Evolutionary conservation across 495 filamentous ascomycete species (phyloP).

Genomic region (Penicillium ochrochloron): DNA sequence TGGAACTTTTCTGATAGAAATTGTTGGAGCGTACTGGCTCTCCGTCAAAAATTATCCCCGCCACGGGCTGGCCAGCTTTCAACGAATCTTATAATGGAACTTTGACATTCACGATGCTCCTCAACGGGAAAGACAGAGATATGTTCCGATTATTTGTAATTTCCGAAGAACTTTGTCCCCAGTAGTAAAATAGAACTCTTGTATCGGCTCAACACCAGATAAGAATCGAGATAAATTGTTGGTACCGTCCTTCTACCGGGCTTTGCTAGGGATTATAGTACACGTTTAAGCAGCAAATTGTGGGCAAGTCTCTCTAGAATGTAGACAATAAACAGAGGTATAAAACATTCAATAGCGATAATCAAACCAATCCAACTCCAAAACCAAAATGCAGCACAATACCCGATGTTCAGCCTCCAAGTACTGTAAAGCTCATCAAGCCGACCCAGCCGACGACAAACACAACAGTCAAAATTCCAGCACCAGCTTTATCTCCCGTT

Average conservation of each 20-base stretch:
- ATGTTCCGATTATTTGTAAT: neutral
- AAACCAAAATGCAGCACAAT: neutral
- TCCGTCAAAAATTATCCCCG: no score
- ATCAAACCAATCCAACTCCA: neutral
- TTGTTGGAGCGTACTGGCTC: no score
- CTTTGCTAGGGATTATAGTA: neutral
- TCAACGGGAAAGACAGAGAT: no score
- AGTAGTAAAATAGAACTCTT: no score
- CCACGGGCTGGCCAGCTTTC: no score
- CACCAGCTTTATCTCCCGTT: slow-evolving; percentile 62
- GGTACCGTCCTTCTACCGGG: neutral
- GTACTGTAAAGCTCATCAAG: slow-evolving; percentile 35
- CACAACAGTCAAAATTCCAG: slow-evolving; percentile 66
- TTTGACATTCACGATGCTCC: neutral
- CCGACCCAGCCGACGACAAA: slow-evolving; percentile 48
- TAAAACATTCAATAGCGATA: neutral
- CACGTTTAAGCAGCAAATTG: neutral
- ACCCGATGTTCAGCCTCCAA: slow-evolving; percentile 18
- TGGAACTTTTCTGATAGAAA: no score
- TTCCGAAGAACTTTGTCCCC: no score
- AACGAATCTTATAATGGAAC: neutral
- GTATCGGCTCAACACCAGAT: no score
- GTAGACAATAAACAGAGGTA: neutral
- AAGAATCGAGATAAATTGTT: no score
- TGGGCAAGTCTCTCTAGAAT: neutral